Evolutionary conservation across 2,329 filamentous ascomycete genomes (phyloP).

Genomic region (Xylogone sp.): DNA sequence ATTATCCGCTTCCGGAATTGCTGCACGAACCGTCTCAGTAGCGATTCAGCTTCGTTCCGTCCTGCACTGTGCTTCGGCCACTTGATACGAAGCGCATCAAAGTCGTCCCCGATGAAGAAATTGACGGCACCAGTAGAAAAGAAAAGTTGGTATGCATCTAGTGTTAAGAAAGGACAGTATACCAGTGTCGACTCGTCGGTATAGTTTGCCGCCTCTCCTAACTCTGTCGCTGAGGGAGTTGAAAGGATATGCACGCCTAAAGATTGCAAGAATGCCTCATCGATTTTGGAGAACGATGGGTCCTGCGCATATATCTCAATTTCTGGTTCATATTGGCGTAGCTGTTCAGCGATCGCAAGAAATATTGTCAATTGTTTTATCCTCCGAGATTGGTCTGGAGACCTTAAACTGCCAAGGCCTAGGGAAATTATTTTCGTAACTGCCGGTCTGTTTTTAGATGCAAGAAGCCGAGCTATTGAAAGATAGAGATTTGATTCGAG

Average conservation of each 20-base stretch:
- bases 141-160: conserved; percentile 14
- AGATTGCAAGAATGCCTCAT: conserved; percentile 21
- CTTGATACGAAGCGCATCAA: conserved; percentile 22
- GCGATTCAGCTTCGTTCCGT: conserved; percentile 18
- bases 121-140: conserved; percentile 4
- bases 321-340: conserved; percentile 2
- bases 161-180: conserved; percentile 24
- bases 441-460: conserved; percentile 6
- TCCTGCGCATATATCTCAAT: conserved; percentile 27
- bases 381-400: conserved; percentile 20
- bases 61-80: conserved; percentile 26
- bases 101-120: conserved; percentile 24
- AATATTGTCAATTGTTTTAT: conserved; percentile 27
- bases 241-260: conserved; percentile 19
- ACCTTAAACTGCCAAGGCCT: conserved; percentile 12
- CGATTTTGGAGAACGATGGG: conserved; percentile 24
- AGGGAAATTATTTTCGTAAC: conserved; percentile 11
- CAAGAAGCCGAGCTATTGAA: conserved; percentile 7
- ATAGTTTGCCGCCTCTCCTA: conserved; percentile 21
- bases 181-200: conserved; percentile 21
- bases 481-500: conserved; percentile 5
- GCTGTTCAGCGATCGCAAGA: conserved; percentile 17
- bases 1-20: conserved; percentile 15
- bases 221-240: conserved; percentile 21
- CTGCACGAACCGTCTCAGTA: conserved; percentile 7